These are phyloP conservation scores for Fagopyrum esculentum DNA, from an alignment of 148 eudicot species.

Conservation along the genomic window DNA sequence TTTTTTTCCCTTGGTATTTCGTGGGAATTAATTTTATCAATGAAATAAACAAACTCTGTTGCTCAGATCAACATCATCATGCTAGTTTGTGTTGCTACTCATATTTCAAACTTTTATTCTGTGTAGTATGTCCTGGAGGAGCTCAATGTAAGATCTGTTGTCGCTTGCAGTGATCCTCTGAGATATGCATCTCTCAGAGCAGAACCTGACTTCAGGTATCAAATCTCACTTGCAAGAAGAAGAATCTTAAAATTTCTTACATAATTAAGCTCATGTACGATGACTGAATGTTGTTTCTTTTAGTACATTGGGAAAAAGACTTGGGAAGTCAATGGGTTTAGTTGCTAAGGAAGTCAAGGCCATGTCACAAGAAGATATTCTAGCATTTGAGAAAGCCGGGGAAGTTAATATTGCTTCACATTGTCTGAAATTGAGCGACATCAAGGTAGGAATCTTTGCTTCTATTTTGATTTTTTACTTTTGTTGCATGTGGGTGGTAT, in stretches of 20 bases:
- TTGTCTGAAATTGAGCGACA: conserved; percentile 59
- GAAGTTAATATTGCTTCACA: conserved; percentile 66
- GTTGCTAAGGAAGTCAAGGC: conserved; percentile 87
- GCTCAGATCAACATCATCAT: not conserved
- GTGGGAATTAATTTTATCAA: not conserved
- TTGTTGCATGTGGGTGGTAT: not conserved
- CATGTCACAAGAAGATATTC: conserved; percentile 76
- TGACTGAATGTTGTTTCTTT: conserved; percentile 11
- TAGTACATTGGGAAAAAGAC: conserved; percentile 82
- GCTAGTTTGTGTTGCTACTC: not conserved
- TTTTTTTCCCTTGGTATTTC: not conserved
- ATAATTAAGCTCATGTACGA: conserved; percentile 8
- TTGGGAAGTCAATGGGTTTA: conserved; percentile 83
- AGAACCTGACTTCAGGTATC: conserved; percentile 93
- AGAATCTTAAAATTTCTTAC: not conserved
- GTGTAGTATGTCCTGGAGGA: conserved; percentile 83
- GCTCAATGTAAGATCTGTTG: conserved; percentile 69
- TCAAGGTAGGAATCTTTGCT: conserved; percentile 39
- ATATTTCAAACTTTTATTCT: not conserved
- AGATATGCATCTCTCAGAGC: conserved; percentile 85
- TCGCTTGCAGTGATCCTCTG: conserved; percentile 71
- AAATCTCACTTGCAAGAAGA: not conserved
- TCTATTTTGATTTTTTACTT: not conserved
- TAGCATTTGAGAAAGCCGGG: conserved; percentile 77
- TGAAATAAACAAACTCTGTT: not conserved